Evolutionary conservation across 2,329 filamentous ascomycete genomes (phyloP).

Genomic region (Aspergillus vadensis): DNA sequence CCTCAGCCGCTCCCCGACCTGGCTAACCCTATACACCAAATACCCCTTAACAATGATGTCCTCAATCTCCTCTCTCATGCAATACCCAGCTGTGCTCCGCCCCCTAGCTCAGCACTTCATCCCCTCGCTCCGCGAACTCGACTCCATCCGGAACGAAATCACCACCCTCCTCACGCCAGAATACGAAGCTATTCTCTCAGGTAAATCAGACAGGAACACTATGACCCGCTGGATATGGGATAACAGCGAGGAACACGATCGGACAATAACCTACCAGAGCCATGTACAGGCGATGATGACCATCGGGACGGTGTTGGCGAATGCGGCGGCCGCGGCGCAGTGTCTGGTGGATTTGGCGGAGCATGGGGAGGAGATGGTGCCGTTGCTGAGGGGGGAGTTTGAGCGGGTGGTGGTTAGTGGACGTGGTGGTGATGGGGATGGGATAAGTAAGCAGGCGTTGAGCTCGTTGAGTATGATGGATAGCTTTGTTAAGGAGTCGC

Average conservation of each 20-base stretch:
- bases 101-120: neutral
- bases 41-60: neutral
- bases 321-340: neutral
- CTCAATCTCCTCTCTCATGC: neutral
- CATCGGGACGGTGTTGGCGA: neutral
- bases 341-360: slow-evolving; percentile 6
- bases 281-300: neutral
- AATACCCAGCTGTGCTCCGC: neutral
- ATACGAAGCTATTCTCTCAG: neutral
- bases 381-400: slow-evolving; percentile 4
- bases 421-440: neutral
- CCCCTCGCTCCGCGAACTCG: neutral
- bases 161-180: neutral
- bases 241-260: neutral
- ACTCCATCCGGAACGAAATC: neutral
- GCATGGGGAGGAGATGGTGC: slow-evolving; percentile 4
- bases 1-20: neutral
- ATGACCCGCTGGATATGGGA: neutral
- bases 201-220: neutral
- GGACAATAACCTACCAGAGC: neutral
- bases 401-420: neutral
- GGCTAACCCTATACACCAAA: neutral
- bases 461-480: slow-evolving; percentile 22
- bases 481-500: slow-evolving; percentile 29
- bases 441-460: neutral